Evolutionary conservation across 495 filamentous ascomycete genomes (phyloP).

Genomic region (Hyaloscypha bicolor): DNA sequence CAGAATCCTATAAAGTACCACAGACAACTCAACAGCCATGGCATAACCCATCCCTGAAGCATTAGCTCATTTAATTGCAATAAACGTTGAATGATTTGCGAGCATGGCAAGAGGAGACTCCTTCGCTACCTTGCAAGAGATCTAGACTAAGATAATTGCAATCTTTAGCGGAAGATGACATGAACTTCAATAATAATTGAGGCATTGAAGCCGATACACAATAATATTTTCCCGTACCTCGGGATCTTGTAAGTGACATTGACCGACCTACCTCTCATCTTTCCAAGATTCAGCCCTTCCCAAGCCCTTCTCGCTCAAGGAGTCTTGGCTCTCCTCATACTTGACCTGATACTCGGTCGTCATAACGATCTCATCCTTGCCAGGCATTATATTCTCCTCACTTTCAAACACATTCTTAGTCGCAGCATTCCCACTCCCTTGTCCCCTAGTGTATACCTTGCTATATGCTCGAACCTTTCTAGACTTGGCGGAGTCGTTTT

Average conservation of each 20-base stretch:
- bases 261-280: constrained; percentile 16
- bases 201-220: constrained; percentile 3
- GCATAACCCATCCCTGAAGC: too few relatives aligned
- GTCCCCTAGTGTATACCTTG: constrained; percentile 7
- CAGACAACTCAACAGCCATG: too few relatives aligned
- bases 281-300: constrained; percentile 20
- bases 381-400: constrained; percentile 20
- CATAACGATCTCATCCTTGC: constrained; percentile 22
- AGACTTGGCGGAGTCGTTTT: constrained; percentile 17
- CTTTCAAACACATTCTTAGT: constrained; percentile 21
- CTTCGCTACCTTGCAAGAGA: too few relatives aligned
- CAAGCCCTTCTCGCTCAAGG: constrained; percentile 24
- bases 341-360: constrained; percentile 23
- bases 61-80: too few relatives aligned
- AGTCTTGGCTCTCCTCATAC: constrained; percentile 29
- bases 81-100: too few relatives aligned
- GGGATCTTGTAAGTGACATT: constrained; percentile 14
- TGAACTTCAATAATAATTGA: constrained; percentile 1
- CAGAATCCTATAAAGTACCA: too few relatives aligned
- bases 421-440: constrained; percentile 8
- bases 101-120: too few relatives aligned
- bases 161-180: too few relatives aligned
- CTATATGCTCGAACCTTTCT: constrained; percentile 20
- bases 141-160: too few relatives aligned
- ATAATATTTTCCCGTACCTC: neutral